These are phyloP conservation scores for Phaeodactylum tricornutum DNA, from an alignment of 108 stramenopile species.

Conservation along the genomic window DNA sequence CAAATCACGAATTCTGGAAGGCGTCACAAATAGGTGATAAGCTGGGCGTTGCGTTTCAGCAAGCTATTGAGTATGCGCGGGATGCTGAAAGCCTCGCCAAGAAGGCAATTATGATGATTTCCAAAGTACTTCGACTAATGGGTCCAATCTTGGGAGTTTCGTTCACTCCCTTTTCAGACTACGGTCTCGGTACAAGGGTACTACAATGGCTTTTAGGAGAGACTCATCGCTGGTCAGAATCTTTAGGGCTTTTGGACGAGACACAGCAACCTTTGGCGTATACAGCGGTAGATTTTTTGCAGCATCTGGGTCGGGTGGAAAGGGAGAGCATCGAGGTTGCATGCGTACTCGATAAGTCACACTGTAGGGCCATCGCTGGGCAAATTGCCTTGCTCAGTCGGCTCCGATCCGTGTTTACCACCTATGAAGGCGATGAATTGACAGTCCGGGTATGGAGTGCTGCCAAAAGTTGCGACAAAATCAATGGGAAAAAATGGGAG, in stretches of 20 bases:
- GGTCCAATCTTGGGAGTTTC: slow-evolving; percentile 3
- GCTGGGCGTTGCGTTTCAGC: slow-evolving; percentile 3
- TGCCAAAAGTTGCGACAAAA: no score
- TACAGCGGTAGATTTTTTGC: slow-evolving; percentile 34
- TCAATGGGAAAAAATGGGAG: no score
- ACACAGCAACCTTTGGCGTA: slow-evolving; percentile 31
- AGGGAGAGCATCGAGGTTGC: slow-evolving; percentile 17
- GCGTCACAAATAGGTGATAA: neutral
- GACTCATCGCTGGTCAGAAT: slow-evolving; percentile 18
- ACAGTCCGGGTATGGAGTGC: no score
- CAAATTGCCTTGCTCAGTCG: slow-evolving; percentile 63
- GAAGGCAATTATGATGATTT: slow-evolving; percentile 30
- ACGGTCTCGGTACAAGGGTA: slow-evolving; percentile 59
- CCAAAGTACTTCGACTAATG: slow-evolving; percentile 12
- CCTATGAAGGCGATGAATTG: no score
- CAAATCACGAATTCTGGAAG: no score
- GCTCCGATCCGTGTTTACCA: slow-evolving; percentile 46
- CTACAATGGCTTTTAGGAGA: slow-evolving; percentile 55
- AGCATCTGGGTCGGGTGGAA: slow-evolving; percentile 26
- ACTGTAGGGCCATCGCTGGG: slow-evolving; percentile 43
- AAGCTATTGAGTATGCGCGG: slow-evolving; percentile 16
- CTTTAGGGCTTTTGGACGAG: slow-evolving; percentile 40
- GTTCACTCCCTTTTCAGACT: slow-evolving; percentile 25
- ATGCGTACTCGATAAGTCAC: slow-evolving; percentile 48
- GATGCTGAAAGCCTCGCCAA: slow-evolving; percentile 41